Percentiles rank a stretch among this genome's conserved stretches.
Conservation (phyloP, 345 rosid genomes). For the Anastatica hierochuntica region DNA sequence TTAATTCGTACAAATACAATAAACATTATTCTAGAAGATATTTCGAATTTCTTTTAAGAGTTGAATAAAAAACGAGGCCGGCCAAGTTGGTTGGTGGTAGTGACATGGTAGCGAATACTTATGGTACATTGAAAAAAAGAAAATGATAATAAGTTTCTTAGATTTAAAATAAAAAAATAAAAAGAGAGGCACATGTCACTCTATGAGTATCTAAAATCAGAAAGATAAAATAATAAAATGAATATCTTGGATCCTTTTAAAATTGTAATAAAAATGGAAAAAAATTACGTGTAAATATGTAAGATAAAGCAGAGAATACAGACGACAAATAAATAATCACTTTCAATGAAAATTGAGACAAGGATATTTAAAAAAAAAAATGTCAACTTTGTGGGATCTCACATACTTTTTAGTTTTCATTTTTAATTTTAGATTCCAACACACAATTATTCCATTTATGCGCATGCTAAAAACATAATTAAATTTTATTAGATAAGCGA, state of each 20-base stretch:
- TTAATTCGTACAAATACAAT: conserved; percentile 1
- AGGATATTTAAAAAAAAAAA: conserved; percentile 7
- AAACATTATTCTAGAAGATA: too few relatives aligned
- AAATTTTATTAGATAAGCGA: too few relatives aligned
- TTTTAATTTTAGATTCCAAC: too few relatives aligned
- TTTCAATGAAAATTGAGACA: conserved; percentile 17
- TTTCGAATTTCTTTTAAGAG: too few relatives aligned
- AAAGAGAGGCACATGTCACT: too few relatives aligned
- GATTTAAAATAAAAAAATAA: too few relatives aligned
- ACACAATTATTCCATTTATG: too few relatives aligned
- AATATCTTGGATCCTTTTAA: not conserved
- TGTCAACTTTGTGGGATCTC: conserved; percentile 25
- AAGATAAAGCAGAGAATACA: conserved; percentile 22
- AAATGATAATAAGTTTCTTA: too few relatives aligned
- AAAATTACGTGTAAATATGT: not conserved
- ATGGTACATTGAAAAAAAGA: too few relatives aligned
- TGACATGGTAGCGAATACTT: conserved; percentile 24
- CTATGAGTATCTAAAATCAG: conserved; percentile 9
- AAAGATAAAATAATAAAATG: not conserved
- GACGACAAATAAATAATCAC: conserved; percentile 3
- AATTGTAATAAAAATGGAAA: not conserved
- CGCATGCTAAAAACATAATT: too few relatives aligned
- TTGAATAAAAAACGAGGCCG: conserved; percentile 21
- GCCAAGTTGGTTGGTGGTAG: conserved; percentile 27
- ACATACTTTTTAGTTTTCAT: too few relatives aligned